Evolutionary conservation across 148 eudicot species (phyloP).

Genomic region (Camellia japonica): DNA sequence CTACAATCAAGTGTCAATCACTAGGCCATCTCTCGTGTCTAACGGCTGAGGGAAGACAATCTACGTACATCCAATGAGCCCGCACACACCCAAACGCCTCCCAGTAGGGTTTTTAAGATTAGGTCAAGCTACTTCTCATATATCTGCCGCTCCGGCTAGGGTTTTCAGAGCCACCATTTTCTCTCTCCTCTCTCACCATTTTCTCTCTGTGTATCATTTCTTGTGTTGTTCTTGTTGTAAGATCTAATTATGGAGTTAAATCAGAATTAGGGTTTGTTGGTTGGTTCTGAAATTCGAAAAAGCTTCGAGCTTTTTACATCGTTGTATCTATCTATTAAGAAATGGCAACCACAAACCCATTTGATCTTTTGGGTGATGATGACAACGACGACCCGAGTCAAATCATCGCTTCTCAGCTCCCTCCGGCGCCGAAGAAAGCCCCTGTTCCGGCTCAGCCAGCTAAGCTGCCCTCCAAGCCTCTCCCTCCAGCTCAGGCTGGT

Average conservation of each 20-base stretch:
- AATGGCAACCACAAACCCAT: conserved; percentile 58
- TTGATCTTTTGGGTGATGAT: conserved; percentile 49
- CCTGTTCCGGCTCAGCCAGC: conserved; percentile 30
- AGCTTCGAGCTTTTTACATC: conserved; percentile 9
- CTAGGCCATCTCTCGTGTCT: too few species aligned
- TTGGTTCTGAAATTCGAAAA: not conserved
- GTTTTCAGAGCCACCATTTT: conserved; percentile 19
- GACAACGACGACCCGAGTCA: conserved; percentile 49
- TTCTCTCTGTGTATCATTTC: not conserved
- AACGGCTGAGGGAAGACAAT: not conserved
- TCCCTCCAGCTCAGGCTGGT: conserved; percentile 62
- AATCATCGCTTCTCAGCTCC: conserved; percentile 41
- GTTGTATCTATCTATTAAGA: not conserved
- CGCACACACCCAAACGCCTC: conserved; percentile 18
- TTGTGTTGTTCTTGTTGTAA: not conserved
- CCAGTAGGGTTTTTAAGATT: conserved; percentile 38
- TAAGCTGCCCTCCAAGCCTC: conserved; percentile 54
- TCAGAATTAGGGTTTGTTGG: conserved; percentile 20
- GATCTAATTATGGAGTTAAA: conserved; percentile 18
- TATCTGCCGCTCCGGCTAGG: conserved; percentile 33
- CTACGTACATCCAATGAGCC: not conserved
- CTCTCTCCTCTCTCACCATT: not conserved
- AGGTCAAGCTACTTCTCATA: conserved; percentile 1
- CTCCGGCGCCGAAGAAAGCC: conserved; percentile 19
- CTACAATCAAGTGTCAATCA: not conserved